phyloP scores from a whole-genome alignment of 1,284 basidiomycete genomes.

The Austropuccinia psidii region DNA sequence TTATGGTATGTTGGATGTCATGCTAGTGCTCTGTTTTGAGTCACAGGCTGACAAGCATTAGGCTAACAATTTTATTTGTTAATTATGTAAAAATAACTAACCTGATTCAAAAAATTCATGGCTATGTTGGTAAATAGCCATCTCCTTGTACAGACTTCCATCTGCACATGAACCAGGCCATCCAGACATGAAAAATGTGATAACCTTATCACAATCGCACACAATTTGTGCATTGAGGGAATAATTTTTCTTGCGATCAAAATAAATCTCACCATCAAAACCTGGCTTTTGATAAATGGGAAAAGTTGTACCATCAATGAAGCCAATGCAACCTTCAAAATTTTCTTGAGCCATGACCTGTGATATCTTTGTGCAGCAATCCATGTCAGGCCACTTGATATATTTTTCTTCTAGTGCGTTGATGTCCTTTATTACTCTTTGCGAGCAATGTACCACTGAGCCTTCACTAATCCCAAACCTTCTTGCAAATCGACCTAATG shows the following conservation, averaged over 20 bases:
- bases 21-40: too few relatives aligned
- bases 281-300: background rate
- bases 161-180: background rate
- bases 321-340: background rate
- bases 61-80: too few relatives aligned
- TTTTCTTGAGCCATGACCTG: background rate
- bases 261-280: background rate
- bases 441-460: background rate
- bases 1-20: too few relatives aligned
- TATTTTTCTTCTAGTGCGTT: background rate
- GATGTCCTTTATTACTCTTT: background rate
- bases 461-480: background rate
- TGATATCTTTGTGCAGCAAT: background rate
- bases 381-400: background rate
- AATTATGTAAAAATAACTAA: too few relatives aligned
- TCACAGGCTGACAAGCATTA: too few relatives aligned
- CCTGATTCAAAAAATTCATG: too few relatives aligned
- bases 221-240: background rate
- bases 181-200: background rate
- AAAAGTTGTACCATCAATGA: slow-evolving; percentile 6
- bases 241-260: background rate
- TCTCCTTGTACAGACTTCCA: too few relatives aligned
- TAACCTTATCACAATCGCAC: background rate
- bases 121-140: too few relatives aligned
- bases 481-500: background rate